Evolutionary conservation across 257 asterid species (phyloP).

Genomic region (Jacaranda mimosifolia): DNA sequence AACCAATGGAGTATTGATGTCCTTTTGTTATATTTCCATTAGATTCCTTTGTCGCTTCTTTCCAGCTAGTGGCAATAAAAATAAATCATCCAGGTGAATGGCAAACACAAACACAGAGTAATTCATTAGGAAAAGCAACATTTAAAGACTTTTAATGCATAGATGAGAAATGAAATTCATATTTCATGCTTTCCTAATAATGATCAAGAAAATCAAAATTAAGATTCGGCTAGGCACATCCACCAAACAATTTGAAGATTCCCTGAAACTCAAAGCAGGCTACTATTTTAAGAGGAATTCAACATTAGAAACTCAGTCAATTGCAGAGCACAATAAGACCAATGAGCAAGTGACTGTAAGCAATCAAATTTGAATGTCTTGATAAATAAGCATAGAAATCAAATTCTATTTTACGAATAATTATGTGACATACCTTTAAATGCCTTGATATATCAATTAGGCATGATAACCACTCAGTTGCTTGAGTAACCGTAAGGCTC

Average conservation of each 20-base stretch:
- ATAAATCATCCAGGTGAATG: background rate
- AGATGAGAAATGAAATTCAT: constrained; percentile 1
- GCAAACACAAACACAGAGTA: background rate
- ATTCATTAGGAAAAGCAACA: background rate
- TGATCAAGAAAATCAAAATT: background rate
- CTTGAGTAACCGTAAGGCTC: constrained; percentile 61
- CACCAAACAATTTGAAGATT: constrained; percentile 28
- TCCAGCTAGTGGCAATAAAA: background rate
- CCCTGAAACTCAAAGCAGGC: background rate
- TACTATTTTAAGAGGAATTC: background rate
- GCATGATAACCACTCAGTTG: constrained; percentile 76
- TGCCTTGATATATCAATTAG: constrained; percentile 79
- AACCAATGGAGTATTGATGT: constrained; percentile 16
- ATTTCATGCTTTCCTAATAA: constrained; percentile 18
- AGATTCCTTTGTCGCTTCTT: constrained; percentile 27
- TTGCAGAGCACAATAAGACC: constrained; percentile 24
- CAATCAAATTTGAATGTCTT: constrained; percentile 6
- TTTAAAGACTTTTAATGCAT: background rate
- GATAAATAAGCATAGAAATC: constrained; percentile 4
- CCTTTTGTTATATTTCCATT: constrained; percentile 25
- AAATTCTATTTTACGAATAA: constrained; percentile 9
- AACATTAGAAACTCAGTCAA: background rate
- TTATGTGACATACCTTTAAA: constrained; percentile 67
- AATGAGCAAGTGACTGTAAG: background rate
- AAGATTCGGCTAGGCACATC: constrained; percentile 12